Base-by-base conservation (phyloP, 768 basidiomycete species). In the Asterophora parasitica region DNA sequence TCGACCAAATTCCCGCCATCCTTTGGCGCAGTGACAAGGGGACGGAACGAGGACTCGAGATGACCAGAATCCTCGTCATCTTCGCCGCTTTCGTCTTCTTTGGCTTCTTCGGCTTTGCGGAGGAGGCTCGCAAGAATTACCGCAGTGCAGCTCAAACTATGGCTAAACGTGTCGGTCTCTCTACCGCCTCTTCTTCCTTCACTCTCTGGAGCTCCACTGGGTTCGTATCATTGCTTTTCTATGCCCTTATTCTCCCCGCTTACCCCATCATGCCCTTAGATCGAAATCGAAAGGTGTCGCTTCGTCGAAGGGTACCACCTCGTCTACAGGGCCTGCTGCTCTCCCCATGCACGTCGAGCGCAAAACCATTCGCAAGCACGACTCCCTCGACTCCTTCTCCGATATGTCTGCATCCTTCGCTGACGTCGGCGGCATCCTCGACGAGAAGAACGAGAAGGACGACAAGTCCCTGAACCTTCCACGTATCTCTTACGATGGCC, bases 61-160 rank as follows among this genome's bases (percentile, higher is more conserved):
- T 68, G 17, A 54, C 59, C 1, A 67, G 77, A 7, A 79, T 79
- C 75, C 34, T 58, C 0, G 49, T 50, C 1, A 60, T 72, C 40
- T 9, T 70, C 8, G 70, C 66, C 40, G 70, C 74, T 1, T 61
- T 78, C 40, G 4, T 71, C 12, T 81, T 81, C 64, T 83, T 83
- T 52, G 54, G 56, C 7, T 73, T 79, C 61, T 83, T 83, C 54
- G 80, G 79, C 6, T 72, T 81, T 33, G 73, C 70, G 0, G 65
- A 66, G 19, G 80, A 81, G 53, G 78, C 79, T 6, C 61, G 70
- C 28, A 70, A 64, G 52, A 62, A 73, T 51, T 81, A 82, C 51
- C 49, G 56, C 4, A 51, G 56, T 2, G 63, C 62, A 4, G 61
- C 65, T 42, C 27, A 38, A 30, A 64, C 63, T 8, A 60, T 75